These are phyloP conservation scores for Potentilla sterilis DNA, from an alignment of 306 rosid genomes.

Conservation along the genomic window DNA sequence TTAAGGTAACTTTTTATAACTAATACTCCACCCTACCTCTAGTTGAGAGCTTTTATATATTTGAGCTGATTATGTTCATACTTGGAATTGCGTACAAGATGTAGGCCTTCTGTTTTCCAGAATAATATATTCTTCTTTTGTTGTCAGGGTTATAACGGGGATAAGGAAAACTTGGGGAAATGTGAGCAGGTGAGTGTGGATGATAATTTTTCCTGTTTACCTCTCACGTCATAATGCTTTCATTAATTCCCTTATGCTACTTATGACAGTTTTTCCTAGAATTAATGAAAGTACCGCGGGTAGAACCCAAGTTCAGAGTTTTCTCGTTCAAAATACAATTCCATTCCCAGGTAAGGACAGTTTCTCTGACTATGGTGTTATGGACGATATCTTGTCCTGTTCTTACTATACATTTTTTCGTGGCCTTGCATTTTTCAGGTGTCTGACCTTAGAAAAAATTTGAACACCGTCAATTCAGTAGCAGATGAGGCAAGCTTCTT, in stretches of 20 bases:
- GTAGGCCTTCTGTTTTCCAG: slow-evolving; percentile 23
- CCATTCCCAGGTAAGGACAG: slow-evolving; percentile 61
- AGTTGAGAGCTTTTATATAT: neutral
- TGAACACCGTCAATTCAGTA: slow-evolving; percentile 67
- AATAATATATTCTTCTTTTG: slow-evolving; percentile 29
- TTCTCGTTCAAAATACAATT: slow-evolving; percentile 90
- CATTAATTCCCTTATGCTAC: slow-evolving; percentile 30
- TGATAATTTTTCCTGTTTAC: neutral
- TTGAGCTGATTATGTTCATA: slow-evolving; percentile 2
- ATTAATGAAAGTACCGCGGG: slow-evolving; percentile 92
- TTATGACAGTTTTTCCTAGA: slow-evolving; percentile 73
- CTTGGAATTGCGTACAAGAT: neutral
- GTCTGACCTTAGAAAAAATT: slow-evolving; percentile 70
- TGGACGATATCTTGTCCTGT: slow-evolving; percentile 23
- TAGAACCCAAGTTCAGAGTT: slow-evolving; percentile 86
- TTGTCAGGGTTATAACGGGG: slow-evolving; percentile 71
- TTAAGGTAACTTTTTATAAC: slow-evolving; percentile 53
- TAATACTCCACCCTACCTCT: slow-evolving; percentile 17
- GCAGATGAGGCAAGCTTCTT: slow-evolving; percentile 71
- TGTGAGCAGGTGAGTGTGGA: slow-evolving; percentile 70
- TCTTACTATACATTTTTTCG: slow-evolving; percentile 24
- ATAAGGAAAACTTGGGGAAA: slow-evolving; percentile 83
- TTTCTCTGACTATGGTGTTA: slow-evolving; percentile 21
- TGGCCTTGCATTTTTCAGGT: slow-evolving; percentile 51
- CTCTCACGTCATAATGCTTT: slow-evolving; percentile 17